A percentile compares a stretch with the other conserved stretches of the same genome.
Evolutionary conservation across 441 rosid genomes (phyloP).

Genomic region (Rhodomyrtus psidioides): DNA sequence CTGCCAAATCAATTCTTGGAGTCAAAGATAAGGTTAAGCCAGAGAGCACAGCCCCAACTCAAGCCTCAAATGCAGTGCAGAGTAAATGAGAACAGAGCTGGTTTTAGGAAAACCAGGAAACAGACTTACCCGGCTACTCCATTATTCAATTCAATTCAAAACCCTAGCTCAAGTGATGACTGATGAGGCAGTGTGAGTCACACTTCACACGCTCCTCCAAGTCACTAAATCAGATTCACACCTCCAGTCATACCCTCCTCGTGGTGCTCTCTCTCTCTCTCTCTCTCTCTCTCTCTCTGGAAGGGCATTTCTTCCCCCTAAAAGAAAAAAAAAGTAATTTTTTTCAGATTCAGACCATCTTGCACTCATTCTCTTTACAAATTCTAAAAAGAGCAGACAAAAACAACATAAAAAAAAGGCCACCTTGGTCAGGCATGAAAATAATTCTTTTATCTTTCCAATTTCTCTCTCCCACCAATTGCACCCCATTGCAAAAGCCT

Average conservation of each 20-base stretch:
- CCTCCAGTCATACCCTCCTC: conserved; percentile 8
- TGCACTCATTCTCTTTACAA: conserved; percentile 29
- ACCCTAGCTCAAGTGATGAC: not conserved
- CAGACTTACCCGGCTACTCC: not conserved
- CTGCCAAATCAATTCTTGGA: not conserved
- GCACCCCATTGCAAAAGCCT: not conserved
- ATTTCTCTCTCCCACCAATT: not conserved
- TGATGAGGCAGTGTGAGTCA: conserved; percentile 9
- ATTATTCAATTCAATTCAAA: not conserved
- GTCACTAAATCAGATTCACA: conserved; percentile 12
- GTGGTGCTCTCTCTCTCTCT: no score
- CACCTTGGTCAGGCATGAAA: not conserved
- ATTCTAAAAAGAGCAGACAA: not conserved
- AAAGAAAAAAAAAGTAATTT: conserved; percentile 6
- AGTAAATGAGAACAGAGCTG: not conserved
- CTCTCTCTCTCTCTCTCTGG: not conserved
- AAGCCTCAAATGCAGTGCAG: not conserved
- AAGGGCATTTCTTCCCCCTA: not conserved
- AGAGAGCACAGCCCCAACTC: not conserved
- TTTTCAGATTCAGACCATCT: conserved; percentile 4
- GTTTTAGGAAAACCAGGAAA: not conserved
- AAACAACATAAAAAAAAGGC: not conserved
- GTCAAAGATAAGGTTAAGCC: not conserved
- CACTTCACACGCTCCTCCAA: conserved; percentile 10
- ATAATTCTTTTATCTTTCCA: not conserved